Conservation (phyloP, 495 filamentous ascomycete genomes). For the Aspergillus kassunensis region DNA sequence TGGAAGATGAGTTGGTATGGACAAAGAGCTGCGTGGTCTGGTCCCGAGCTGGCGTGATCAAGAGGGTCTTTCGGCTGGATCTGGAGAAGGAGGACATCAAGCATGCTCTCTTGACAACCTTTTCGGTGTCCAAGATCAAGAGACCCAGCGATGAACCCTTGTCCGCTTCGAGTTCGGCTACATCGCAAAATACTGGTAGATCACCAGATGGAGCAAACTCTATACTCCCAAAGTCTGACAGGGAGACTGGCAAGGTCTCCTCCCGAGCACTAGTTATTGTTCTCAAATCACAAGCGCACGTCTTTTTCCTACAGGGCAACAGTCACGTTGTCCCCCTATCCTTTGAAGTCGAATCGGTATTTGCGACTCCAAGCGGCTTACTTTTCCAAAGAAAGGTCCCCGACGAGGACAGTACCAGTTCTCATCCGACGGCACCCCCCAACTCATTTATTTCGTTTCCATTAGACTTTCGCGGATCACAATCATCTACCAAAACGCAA, state of each 20-base stretch:
- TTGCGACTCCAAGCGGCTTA: slow-evolving; percentile 75
- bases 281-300: slow-evolving; percentile 86
- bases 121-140: slow-evolving; percentile 50
- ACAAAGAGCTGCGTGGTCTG: slow-evolving; percentile 83
- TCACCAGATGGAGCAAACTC: slow-evolving; percentile 9
- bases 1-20: slow-evolving; percentile 81
- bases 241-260: slow-evolving; percentile 17
- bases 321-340: slow-evolving; percentile 90
- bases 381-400: slow-evolving; percentile 74
- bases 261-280: slow-evolving; percentile 81
- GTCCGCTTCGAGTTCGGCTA: neutral
- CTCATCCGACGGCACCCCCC: slow-evolving; percentile 51
- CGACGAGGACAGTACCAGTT: slow-evolving; percentile 22
- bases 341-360: slow-evolving; percentile 86
- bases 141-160: slow-evolving; percentile 10
- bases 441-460: slow-evolving; percentile 75
- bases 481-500: slow-evolving; percentile 40
- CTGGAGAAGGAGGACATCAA: slow-evolving; percentile 78
- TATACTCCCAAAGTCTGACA: slow-evolving; percentile 15
- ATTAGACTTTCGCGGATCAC: slow-evolving; percentile 36
- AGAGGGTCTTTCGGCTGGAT: slow-evolving; percentile 82
- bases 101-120: slow-evolving; percentile 81
- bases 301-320: slow-evolving; percentile 84
- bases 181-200: neutral
- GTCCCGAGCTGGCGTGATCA: slow-evolving; percentile 82